Conservation (phyloP, 352 stramenopile species). For the Halophytophthora batemanensis region DNA sequence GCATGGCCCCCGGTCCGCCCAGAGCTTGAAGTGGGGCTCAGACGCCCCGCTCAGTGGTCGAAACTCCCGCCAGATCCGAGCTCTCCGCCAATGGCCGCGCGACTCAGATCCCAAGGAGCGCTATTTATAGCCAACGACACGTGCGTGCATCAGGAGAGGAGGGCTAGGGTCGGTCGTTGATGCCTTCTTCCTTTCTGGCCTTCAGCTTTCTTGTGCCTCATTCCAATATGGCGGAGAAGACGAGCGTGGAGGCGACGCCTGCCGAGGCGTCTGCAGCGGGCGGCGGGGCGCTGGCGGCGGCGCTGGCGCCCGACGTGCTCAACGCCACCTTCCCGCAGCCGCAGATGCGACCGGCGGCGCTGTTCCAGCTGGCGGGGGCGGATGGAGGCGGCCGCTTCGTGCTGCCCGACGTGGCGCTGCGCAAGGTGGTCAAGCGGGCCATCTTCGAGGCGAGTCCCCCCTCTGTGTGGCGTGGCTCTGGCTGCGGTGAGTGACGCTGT, state of each 20-base stretch:
- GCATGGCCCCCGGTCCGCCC: not conserved
- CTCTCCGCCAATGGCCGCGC: conserved; percentile 11
- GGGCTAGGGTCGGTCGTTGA: conserved; percentile 5
- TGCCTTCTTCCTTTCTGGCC: not conserved
- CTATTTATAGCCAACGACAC: conserved; percentile 28
- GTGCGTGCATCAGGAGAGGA: not conserved
- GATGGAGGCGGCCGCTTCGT: conserved; percentile 30
- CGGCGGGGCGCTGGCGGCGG: conserved; percentile 11
- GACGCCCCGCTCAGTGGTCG: conserved; percentile 14
- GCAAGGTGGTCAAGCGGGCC: conserved; percentile 64
- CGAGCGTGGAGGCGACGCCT: conserved; percentile 18
- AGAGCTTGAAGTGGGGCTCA: conserved; percentile 16
- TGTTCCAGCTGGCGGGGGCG: conserved; percentile 38
- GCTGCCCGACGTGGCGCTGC: conserved; percentile 51
- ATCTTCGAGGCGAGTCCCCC: conserved; percentile 57
- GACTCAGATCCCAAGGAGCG: not conserved
- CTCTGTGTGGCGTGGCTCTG: not conserved
- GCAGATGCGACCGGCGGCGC: conserved; percentile 22
- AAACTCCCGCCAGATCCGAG: conserved; percentile 1
- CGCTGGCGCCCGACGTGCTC: conserved; percentile 24
- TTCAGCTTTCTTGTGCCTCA: conserved; percentile 2
- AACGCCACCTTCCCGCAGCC: conserved; percentile 26
- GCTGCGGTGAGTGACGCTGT: not conserved
- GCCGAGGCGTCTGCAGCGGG: not conserved
- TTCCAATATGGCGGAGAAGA: conserved; percentile 22